Percentiles rank a stretch among this genome's conserved stretches.
These are phyloP conservation scores for Bruguiera parviflora DNA, from an alignment of 345 rosid species.

Conservation along the genomic window DNA sequence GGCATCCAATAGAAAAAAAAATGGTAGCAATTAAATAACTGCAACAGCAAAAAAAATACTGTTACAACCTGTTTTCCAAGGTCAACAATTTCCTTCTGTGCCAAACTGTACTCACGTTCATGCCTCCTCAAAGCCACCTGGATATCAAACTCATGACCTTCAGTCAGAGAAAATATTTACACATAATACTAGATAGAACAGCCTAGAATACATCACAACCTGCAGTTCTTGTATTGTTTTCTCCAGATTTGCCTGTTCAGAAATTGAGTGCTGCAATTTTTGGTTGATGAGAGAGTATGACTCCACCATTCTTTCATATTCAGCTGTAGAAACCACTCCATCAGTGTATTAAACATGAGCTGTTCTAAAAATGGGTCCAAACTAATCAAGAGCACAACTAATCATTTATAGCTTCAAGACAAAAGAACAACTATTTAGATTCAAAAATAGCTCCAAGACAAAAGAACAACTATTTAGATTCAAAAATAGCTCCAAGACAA, in stretches of 20 bases:
- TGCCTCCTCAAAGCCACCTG: conserved; percentile 77
- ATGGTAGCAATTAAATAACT: not conserved
- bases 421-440: not conserved
- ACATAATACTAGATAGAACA: not conserved
- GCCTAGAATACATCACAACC: conserved; percentile 30
- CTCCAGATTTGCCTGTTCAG: conserved; percentile 69
- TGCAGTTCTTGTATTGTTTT: conserved; percentile 66
- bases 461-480: no score
- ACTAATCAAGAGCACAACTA: not conserved
- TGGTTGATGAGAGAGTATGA: conserved; percentile 69
- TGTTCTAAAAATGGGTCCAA: not conserved
- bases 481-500: no score
- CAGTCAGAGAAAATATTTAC: conserved; percentile 1
- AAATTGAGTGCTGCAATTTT: conserved; percentile 64
- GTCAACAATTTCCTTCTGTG: conserved; percentile 78
- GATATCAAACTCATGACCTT: conserved; percentile 17
- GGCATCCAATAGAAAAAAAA: no score
- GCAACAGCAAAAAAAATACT: not conserved
- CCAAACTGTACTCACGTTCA: conserved; percentile 63
- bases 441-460: no score
- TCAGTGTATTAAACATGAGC: not conserved
- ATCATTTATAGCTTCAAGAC: not conserved
- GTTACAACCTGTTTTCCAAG: conserved; percentile 75
- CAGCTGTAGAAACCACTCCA: conserved; percentile 49
- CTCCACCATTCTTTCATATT: conserved; percentile 82